Base-by-base conservation (phyloP, 2,329 filamentous ascomycete species). In the Fusarium sp. region DNA sequence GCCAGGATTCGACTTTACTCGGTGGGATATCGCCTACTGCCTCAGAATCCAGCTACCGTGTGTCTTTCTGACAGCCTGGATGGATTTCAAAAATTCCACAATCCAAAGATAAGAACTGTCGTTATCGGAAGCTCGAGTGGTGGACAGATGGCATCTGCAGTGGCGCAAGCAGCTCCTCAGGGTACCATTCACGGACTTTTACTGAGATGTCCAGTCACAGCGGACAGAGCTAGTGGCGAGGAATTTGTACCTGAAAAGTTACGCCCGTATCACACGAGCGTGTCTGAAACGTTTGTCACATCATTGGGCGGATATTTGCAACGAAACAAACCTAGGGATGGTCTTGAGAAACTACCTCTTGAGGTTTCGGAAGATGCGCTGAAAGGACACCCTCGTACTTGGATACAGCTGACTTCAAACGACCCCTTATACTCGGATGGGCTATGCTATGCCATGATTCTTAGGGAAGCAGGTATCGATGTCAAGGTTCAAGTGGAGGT, bases 391-490 rank as follows among this genome's bases (percentile, higher is more conserved):
- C 83, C 84, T 63, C 79, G 81, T 64, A 85, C 84, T 50, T 88
- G 84, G 82, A 82, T 88, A 22, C 87, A 88, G 79, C 78, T 87
- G 9, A 84, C 83, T 66, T 85, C 84, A 14, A 88, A 88, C 59
- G 87, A 89, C 70, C 82, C 84, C 45, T 81, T 87, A 67, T 88
- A 87, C 77, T 86, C 84, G 26, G 87, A 88, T 75, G 86, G 87
- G 15, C 70, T 86, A 14, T 88, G 86, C 70, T 87, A 87, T 74
- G 86, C 83, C 8, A 83, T 83, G 75, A 76, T 81, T 7, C 75
- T 88, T 66, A 79, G 77, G 45, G 77, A 80, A 18, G 82, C 80
- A 8, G 84, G 83, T 17, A 80, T 83, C 2, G 80, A 84, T 18
- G 83, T 87, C 0, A 80, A 76, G 63, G 75, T 86, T 12, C 82